Evolutionary conservation across 176 grass and related monocot genomes (phyloP).

Genomic region (Triticum urartu): DNA sequence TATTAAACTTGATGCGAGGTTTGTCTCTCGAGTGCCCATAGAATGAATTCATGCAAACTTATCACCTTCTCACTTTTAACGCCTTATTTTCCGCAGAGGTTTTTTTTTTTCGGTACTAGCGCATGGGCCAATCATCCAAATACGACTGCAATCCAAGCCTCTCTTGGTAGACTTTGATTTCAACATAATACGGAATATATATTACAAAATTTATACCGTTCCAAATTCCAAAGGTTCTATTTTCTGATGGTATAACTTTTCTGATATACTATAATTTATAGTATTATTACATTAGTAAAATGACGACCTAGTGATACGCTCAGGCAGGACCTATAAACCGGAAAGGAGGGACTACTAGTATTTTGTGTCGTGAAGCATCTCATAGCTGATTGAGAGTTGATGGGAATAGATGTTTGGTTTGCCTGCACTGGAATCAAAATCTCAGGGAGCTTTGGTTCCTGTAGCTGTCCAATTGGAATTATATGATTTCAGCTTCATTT

Average conservation of each 20-base stretch:
- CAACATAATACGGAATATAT: too few relatives aligned
- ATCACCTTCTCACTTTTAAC: slow-evolving; percentile 16
- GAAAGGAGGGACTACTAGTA: too few relatives aligned
- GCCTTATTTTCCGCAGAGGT: not conserved
- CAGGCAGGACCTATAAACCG: too few relatives aligned
- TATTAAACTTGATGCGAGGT: not conserved
- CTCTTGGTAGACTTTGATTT: not conserved
- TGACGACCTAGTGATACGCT: too few relatives aligned
- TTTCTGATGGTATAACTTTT: too few relatives aligned
- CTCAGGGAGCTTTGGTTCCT: not conserved
- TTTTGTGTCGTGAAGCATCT: too few relatives aligned
- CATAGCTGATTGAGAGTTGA: too few relatives aligned
- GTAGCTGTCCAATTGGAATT: not conserved
- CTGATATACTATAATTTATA: too few relatives aligned
- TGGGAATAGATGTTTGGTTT: not conserved
- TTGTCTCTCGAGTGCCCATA: not conserved
- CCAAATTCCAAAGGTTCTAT: too few relatives aligned
- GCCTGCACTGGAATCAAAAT: not conserved
- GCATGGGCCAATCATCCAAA: not conserved
- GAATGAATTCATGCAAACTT: slow-evolving; percentile 28
- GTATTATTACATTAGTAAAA: too few relatives aligned
- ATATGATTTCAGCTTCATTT: not conserved
- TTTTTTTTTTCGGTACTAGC: not conserved
- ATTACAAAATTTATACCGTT: too few relatives aligned
- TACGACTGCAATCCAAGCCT: not conserved